phyloP scores from a whole-genome alignment of 371 early-diverging fungal genomes.

The Umbelopsis sp. region DNA sequence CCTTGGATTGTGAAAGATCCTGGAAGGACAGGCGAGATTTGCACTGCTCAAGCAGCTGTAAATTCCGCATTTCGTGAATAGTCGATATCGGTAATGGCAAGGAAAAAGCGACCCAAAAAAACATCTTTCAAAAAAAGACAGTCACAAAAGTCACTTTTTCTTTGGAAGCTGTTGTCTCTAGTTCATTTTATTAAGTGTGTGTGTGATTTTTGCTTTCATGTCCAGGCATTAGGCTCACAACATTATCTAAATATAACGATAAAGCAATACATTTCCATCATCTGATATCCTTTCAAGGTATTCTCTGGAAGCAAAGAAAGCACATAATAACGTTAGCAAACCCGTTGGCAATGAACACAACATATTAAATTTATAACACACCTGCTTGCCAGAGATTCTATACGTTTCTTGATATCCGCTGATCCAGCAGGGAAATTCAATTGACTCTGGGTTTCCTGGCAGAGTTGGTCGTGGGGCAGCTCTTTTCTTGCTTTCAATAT shows the following conservation, averaged over 20 bases:
- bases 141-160: conserved; percentile 10
- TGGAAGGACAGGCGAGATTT: not conserved
- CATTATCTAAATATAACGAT: not conserved
- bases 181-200: too few relatives aligned
- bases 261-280: not conserved
- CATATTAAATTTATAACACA: conserved; percentile 4
- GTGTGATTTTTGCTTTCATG: too few relatives aligned
- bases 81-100: not conserved
- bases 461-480: conserved; percentile 67
- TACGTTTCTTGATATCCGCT: conserved; percentile 81
- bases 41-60: conserved; percentile 13
- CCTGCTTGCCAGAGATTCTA: conserved; percentile 87
- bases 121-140: conserved; percentile 4
- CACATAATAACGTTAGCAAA: not conserved
- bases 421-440: conserved; percentile 80
- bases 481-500: conserved; percentile 89
- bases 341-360: not conserved
- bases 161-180: not conserved
- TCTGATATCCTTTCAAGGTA: conserved; percentile 4
- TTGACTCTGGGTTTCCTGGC: conserved; percentile 73
- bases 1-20: not conserved
- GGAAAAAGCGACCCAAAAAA: not conserved
- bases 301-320: not conserved
- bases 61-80: conserved; percentile 11
- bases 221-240: too few relatives aligned